Evolutionary conservation across 352 stramenopile species (phyloP), one percentile per base, ranked within the genome.

Genomic region (Blastocystis sp.): DNA sequence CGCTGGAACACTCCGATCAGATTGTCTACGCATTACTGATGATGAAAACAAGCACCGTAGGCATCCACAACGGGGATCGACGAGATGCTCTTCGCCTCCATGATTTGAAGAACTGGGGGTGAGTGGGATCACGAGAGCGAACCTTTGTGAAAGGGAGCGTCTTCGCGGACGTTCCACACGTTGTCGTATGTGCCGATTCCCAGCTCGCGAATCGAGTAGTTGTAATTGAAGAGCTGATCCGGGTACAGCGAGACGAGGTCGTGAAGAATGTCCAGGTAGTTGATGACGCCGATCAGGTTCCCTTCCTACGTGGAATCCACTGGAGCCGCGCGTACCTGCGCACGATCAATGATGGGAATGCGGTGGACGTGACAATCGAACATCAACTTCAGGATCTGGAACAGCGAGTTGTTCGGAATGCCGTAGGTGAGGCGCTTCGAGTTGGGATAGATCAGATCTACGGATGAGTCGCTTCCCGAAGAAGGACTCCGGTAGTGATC

Each of bases 381-480:
- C 74, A 85, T 85, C 0, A 37, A 26, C 66, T 85, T 85, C 41
- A 85, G 74, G 37, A 85, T 85, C 41, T 85, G 74, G 61, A 85
- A 85, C 24, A 85, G 74, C 21, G 74, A 85, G 61, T 85, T 85
- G 61, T 85, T 85, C 21, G 74, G 74, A 85, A 85, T 85, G 31
- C 74, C 74, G 51, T 67, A 85, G 2, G 74, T 31, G 16, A 85
- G 51, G 3, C 31, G 51, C 21, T n/a, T 33, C 26, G 31, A 39
- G 31, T 85, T 85, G 24, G 74, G 74, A 29, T 85, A 67, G 35
- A 85, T 37, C 29, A 35, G 33, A 55, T 85, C 74, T 85, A 39
- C 0, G 0, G 2, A n/a, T 45, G 2, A 66, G 41, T 29, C n/a
- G 2, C n/a, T 21, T 6, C 29, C 2, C 9, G 2, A n/a, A 63